Conservation (phyloP, 2,329 filamentous ascomycete genomes). For the Pezicula neosporulosa region DNA sequence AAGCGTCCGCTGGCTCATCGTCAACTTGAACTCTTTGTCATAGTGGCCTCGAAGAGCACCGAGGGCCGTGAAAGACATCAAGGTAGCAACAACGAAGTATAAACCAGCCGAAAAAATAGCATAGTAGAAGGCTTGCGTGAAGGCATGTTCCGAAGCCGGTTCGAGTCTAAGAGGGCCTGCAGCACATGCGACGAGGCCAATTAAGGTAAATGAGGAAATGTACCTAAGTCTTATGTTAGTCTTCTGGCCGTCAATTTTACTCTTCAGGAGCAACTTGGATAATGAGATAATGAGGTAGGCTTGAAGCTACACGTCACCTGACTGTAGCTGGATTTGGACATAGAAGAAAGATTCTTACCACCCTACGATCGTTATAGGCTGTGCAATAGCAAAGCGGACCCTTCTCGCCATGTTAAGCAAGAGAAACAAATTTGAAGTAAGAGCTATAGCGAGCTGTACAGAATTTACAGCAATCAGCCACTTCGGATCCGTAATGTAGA, state of each 20-base stretch:
- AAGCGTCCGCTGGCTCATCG: slow-evolving; percentile 76
- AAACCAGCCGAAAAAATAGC: slow-evolving; percentile 72
- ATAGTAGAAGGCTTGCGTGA: slow-evolving; percentile 85
- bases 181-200: slow-evolving; percentile 64
- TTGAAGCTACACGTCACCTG: slow-evolving; percentile 27
- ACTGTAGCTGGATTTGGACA: slow-evolving; percentile 16
- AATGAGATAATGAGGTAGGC: background rate
- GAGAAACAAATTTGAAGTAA: slow-evolving; percentile 77
- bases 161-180: slow-evolving; percentile 48
- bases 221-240: slow-evolving; percentile 34
- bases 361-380: slow-evolving; percentile 78
- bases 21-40: slow-evolving; percentile 73
- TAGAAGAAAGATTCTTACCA: slow-evolving; percentile 53
- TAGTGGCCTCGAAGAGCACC: slow-evolving; percentile 72
- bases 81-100: slow-evolving; percentile 74
- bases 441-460: slow-evolving; percentile 69
- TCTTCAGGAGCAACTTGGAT: too few relatives aligned
- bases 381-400: slow-evolving; percentile 75
- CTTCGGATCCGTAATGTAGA: slow-evolving; percentile 61
- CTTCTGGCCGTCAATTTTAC: too few relatives aligned
- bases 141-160: slow-evolving; percentile 53
- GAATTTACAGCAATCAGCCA: slow-evolving; percentile 79
- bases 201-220: slow-evolving; percentile 60
- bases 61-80: slow-evolving; percentile 76
- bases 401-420: slow-evolving; percentile 82